Base-by-base conservation (phyloP, 345 rosid species). In the Kandelia obovata region DNA sequence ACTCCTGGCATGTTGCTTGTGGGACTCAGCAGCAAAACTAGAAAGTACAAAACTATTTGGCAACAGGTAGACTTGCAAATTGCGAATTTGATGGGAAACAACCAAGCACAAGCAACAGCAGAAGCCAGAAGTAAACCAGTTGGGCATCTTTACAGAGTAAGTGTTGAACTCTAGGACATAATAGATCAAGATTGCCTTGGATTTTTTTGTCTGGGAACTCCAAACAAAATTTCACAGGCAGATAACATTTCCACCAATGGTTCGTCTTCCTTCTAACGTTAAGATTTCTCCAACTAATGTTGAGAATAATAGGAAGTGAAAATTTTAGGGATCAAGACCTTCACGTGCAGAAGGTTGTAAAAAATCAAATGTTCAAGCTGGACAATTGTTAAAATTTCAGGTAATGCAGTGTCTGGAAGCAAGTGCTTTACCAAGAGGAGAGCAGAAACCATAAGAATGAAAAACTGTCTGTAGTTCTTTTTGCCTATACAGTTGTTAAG, bases 401-500 rank as follows among this genome's bases (percentile, higher is more conserved):
- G 58, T 21, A 55, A 67, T 58, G 56, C 62, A 68, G 49, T 63
- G 65, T 53, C 69, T 39, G 70, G 72, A 73, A 53, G 34, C 35
- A 68, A 34, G 6, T 68, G 75, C 96, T 86, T 84, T 84, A 92
- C 96, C 93, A 95, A 81, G 73, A 92, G 81, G 19, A 95, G 86
- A 69, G 97, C 82, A 28, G 89, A 86, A 66, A 86, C 83, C 98
- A 92, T 92, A 71, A 95, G 97, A 57, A 87, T 84, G 89, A 95
- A 95, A 83, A 95, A 95, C 77, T 92, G 88, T 64, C 87, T 78
- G 80, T 95, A 95, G 76, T 92, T 95, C 80, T 73, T 79, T 78
- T 82, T 89, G 79, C 97, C 99, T 21, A 95, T 83, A 71, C 97
- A 95, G 75, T 92, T 95, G 85, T 95, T 95, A 69, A 95, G 91